These are phyloP conservation scores for Calocybe gangraenosa DNA, from an alignment of 768 basidiomycete genomes.

Conservation along the genomic window DNA sequence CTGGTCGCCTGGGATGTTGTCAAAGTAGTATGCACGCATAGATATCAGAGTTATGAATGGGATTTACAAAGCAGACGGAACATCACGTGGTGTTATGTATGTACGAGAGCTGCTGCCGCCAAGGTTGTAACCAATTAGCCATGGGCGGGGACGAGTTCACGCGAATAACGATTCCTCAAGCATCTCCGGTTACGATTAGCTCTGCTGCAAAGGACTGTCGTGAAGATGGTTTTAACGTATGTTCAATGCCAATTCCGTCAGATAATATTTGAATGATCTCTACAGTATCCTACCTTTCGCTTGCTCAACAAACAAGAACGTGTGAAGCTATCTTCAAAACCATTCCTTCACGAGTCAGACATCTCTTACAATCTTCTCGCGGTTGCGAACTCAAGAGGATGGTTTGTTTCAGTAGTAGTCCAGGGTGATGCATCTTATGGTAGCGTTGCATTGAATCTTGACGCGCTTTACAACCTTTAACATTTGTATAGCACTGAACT, in stretches of 20 bases:
- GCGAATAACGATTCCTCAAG: conserved; percentile 31
- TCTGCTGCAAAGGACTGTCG: conserved; percentile 32
- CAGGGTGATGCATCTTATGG: conserved; percentile 33
- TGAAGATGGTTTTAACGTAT: conserved; percentile 43
- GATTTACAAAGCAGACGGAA: too few relatives aligned
- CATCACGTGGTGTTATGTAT: too few relatives aligned
- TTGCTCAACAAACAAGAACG: conserved; percentile 61
- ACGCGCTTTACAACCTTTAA: not conserved
- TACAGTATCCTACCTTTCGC: conserved; percentile 45
- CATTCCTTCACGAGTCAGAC: conserved; percentile 41
- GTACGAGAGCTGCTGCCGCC: too few relatives aligned
- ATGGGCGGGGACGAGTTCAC: conserved; percentile 32
- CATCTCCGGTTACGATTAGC: conserved; percentile 33
- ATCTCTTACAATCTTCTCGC: conserved; percentile 49
- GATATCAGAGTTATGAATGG: too few relatives aligned
- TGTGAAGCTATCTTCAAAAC: conserved; percentile 52
- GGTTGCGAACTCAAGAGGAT: conserved; percentile 55
- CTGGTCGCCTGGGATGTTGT: conserved; percentile 75
- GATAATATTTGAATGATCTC: too few relatives aligned
- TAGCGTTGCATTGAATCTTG: conserved; percentile 19
- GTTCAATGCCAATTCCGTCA: conserved; percentile 14
- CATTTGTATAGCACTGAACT: conserved; percentile 44
- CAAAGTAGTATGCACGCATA: conserved; percentile 77
- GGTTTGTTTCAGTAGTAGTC: conserved; percentile 61
- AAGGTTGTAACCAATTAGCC: not conserved